Evolutionary conservation across 805 yeast genomes (phyloP).

Genomic region (Sungouiella thailandica): DNA sequence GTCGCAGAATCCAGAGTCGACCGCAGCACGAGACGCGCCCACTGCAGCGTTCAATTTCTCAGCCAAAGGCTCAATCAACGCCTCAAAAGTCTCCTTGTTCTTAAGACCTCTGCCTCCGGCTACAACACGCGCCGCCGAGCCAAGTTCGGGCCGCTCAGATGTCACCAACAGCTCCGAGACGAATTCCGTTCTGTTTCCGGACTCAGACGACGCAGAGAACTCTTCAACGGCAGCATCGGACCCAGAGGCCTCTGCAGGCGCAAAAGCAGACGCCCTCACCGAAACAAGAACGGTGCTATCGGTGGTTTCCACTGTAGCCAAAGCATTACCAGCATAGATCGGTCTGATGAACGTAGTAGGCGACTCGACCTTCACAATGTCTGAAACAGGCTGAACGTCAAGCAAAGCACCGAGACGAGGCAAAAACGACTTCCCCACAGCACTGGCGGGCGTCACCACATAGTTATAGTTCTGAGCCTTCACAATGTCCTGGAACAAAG

Average conservation of each 20-base stretch:
- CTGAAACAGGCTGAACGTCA: conserved; percentile 85
- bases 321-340: conserved; percentile 92
- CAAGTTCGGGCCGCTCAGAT: conserved; percentile 87
- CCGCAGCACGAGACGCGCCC: conserved; percentile 98
- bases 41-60: conserved; percentile 82
- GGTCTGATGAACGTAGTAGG: conserved; percentile 82
- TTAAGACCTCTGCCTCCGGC: conserved; percentile 95
- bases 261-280: conserved; percentile 82
- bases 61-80: conserved; percentile 77
- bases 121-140: conserved; percentile 75
- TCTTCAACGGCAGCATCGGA: conserved; percentile 44
- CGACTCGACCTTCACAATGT: conserved; percentile 62
- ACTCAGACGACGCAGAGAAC: conserved; percentile 32
- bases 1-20: conserved; percentile 92
- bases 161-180: conserved; percentile 70
- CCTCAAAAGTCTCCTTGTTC: conserved; percentile 80
- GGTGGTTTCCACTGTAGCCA: conserved; percentile 68
- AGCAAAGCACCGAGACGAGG: conserved; percentile 85
- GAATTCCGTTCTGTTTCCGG: conserved; percentile 49
- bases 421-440: conserved; percentile 79
- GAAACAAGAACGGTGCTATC: conserved; percentile 68
- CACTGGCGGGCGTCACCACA: conserved; percentile 76
- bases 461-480: conserved; percentile 52
- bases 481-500: conserved; percentile 51
- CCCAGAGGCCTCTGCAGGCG: conserved; percentile 31